Base-by-base conservation (phyloP, 495 filamentous ascomycete species). In the Penicillium soppii region DNA sequence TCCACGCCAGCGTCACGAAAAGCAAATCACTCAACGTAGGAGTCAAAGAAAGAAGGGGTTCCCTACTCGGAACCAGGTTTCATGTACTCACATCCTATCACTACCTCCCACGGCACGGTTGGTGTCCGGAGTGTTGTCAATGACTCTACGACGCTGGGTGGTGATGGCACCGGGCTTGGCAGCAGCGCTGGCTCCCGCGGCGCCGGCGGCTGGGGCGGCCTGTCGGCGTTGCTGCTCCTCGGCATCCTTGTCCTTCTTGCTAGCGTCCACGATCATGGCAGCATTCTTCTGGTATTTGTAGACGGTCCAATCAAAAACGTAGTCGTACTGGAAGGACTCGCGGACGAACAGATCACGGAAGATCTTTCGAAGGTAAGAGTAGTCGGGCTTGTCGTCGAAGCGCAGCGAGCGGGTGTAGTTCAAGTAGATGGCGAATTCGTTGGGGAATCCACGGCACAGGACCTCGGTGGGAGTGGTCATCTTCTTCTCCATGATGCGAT, bases 401-500 rank as follows among this genome's bases (percentile, higher is more conserved):
- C 95, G 91, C 45, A 99, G 88, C 40, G 92, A 97, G 36, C 95
- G 89, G 42, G 95, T 97, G 81, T 99, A 97, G 85, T 99, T 97
- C 49, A 99, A 79, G 72, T 99, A 99, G 72, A 97, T 97, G 74
- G 95, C 92, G 68, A 99, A 99, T 76, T 97, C 95, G 67, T 99
- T 97, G 59, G 95, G 95, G 77, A 99, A 97, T 47, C 92, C 94
- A 69, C 94, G 91, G 85, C 95, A 99, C 22, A 99, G 90, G 33
- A 97, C 94, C 66, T 99, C 95, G 59, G 95, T 99, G 15, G 95
- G 94, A 5, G 95, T 99, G 8, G 94, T 99, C 95, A 99, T 97
- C 88, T 99, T 99, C 86, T 99, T 99, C 81, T 99, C 95, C 95
- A 97, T 99, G 75, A 99, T 99, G 44, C 95, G 86, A 74, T 99